phyloP scores from a whole-genome alignment of 805 yeast genomes.

The Kodamaea jinghongensis region DNA sequence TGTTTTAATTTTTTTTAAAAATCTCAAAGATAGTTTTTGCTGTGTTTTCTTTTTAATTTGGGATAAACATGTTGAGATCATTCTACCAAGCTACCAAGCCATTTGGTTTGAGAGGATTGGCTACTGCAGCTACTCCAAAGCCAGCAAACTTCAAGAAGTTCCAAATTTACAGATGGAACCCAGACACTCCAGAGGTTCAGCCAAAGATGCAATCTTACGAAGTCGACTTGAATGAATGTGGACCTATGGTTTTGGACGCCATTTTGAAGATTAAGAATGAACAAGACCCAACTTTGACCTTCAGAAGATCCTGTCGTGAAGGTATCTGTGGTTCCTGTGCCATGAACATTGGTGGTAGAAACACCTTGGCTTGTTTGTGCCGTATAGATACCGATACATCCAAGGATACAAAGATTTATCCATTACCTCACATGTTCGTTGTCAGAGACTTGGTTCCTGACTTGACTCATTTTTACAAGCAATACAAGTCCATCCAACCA shows the following conservation, averaged over 20 bases:
- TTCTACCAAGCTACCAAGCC: conserved; percentile 16
- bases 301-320: conserved; percentile 98
- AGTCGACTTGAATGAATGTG: conserved; percentile 85
- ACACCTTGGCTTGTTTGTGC: conserved; percentile 95
- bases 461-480: conserved; percentile 95
- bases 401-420: conserved; percentile 85
- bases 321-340: conserved; percentile 99
- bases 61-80: conserved; percentile 19
- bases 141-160: conserved; percentile 68
- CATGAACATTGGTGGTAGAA: conserved; percentile 97
- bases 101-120: conserved; percentile 31
- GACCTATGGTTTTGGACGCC: conserved; percentile 98
- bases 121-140: conserved; percentile 49
- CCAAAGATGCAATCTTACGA: conserved; percentile 83
- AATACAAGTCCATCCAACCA: conserved; percentile 97
- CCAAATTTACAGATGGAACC: conserved; percentile 97
- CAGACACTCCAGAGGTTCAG: conserved; percentile 91
- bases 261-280: conserved; percentile 92
- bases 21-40: conserved; percentile 1
- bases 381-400: conserved; percentile 78
- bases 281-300: conserved; percentile 91
- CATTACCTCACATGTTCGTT: conserved; percentile 96
- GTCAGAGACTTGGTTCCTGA: conserved; percentile 98
- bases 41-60: conserved; percentile 1
- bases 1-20: not conserved